Conservation (phyloP, 805 yeast species). For the Sugiyamaella floridensis region DNA sequence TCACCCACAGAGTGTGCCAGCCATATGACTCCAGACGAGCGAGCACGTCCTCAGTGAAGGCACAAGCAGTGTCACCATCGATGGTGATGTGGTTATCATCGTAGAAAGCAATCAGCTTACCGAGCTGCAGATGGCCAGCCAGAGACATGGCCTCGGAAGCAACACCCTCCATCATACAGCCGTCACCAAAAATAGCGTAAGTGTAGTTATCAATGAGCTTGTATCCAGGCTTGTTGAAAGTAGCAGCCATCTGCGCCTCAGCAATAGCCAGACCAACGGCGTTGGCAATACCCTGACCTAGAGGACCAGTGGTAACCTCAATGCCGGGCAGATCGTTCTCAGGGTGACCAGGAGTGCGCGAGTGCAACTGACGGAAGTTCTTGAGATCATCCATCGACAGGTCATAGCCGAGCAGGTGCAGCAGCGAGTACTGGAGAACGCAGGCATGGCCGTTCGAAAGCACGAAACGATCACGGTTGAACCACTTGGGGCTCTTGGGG, state of each 20-base stretch:
- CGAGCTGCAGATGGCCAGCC: constrained; percentile 93
- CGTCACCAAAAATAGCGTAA: constrained; percentile 86
- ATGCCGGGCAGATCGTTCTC: constrained; percentile 87
- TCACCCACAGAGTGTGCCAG: constrained; percentile 78
- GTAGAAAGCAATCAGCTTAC: constrained; percentile 89
- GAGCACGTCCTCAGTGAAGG: constrained; percentile 89
- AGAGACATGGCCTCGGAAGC: constrained; percentile 88
- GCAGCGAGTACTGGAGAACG: constrained; percentile 76
- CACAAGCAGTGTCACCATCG: constrained; percentile 83
- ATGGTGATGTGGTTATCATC: constrained; percentile 96
- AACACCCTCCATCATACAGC: constrained; percentile 98
- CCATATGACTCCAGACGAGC: constrained; percentile 87
- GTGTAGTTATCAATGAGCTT: constrained; percentile 68
- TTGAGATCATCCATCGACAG: constrained; percentile 78
- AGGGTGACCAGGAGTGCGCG: constrained; percentile 97
- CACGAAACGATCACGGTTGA: constrained; percentile 92
- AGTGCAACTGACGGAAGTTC: constrained; percentile 80
- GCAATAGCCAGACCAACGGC: constrained; percentile 97
- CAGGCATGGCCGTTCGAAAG: constrained; percentile 96
- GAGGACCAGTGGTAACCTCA: constrained; percentile 97
- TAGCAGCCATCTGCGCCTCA: constrained; percentile 84
- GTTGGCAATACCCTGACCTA: constrained; percentile 95
- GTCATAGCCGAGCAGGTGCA: constrained; percentile 81
- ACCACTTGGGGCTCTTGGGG: constrained; percentile 88
- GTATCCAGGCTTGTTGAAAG: constrained; percentile 82